phyloP scores from a whole-genome alignment of 345 rosid genomes.

The Hypericum perforatum region DNA sequence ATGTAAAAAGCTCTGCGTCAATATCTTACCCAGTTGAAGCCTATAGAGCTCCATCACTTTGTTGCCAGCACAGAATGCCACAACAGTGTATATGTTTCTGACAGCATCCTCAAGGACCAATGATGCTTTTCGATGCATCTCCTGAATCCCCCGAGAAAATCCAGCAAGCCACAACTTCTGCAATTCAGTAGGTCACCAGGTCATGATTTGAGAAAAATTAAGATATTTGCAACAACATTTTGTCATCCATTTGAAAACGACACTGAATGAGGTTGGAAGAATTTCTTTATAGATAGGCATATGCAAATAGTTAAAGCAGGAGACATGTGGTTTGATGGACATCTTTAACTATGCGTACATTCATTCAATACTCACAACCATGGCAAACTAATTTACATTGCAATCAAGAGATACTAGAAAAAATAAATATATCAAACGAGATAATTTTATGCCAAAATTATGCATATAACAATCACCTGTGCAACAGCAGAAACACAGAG shows the following conservation, averaged over 20 bases:
- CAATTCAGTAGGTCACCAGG: slow-evolving; percentile 18
- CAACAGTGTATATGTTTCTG: slow-evolving; percentile 97
- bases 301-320: no score
- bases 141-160: slow-evolving; percentile 98
- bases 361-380: no score
- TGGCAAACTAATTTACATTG: not conserved
- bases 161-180: slow-evolving; percentile 99
- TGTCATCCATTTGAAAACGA: no score
- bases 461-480: slow-evolving; percentile 49
- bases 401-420: not conserved
- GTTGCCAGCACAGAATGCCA: slow-evolving; percentile 97
- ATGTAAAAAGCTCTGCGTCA: slow-evolving; percentile 76
- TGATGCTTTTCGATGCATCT: slow-evolving; percentile 98
- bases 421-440: no score
- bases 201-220: not conserved
- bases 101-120: slow-evolving; percentile 99
- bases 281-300: no score
- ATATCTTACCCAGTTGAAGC: slow-evolving; percentile 68
- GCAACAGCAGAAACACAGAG: slow-evolving; percentile 87
- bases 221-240: no score
- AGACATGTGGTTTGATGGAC: no score
- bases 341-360: no score
- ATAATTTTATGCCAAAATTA: not conserved
- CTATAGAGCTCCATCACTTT: slow-evolving; percentile 98
- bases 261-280: no score